These are phyloP conservation scores for Calycina herbarum DNA, from an alignment of 2,329 filamentous ascomycete genomes.

Conservation along the genomic window DNA sequence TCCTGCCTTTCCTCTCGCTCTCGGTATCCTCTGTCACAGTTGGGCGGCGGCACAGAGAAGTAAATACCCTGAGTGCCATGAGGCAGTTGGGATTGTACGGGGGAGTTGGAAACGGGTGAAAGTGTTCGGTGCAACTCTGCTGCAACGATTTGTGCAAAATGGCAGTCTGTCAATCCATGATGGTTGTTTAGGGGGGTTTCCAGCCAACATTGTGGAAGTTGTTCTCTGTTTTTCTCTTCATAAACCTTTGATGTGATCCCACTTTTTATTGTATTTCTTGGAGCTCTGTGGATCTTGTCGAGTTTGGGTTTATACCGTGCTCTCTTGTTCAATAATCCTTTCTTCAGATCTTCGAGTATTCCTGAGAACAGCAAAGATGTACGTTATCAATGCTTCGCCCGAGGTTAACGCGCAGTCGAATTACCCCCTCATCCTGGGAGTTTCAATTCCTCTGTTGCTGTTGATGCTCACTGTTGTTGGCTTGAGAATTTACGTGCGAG, in stretches of 20 bases:
- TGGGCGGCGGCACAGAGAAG: not conserved
- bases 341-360: not conserved
- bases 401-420: constrained; percentile 49
- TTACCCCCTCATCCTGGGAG: constrained; percentile 49
- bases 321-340: not conserved
- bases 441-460: constrained; percentile 47
- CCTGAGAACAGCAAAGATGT: constrained; percentile 41
- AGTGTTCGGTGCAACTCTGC: not conserved
- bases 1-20: not conserved
- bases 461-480: constrained; percentile 37
- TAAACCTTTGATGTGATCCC: not conserved
- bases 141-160: not conserved
- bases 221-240: not conserved
- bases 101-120: not conserved
- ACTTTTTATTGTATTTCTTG: not conserved
- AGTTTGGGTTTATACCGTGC: not conserved
- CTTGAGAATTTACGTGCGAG: constrained; percentile 43
- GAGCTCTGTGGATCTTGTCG: not conserved
- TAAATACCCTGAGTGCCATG: constrained; percentile 4
- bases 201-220: not conserved
- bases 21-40: not conserved
- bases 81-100: constrained; percentile 3
- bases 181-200: not conserved
- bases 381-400: constrained; percentile 51
- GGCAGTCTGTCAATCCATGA: not conserved